Evolutionary conservation across 2,329 filamentous ascomycete genomes (phyloP), one percentile per base, ranked within the genome.

Genomic region (Colletotrichum godetiae): DNA sequence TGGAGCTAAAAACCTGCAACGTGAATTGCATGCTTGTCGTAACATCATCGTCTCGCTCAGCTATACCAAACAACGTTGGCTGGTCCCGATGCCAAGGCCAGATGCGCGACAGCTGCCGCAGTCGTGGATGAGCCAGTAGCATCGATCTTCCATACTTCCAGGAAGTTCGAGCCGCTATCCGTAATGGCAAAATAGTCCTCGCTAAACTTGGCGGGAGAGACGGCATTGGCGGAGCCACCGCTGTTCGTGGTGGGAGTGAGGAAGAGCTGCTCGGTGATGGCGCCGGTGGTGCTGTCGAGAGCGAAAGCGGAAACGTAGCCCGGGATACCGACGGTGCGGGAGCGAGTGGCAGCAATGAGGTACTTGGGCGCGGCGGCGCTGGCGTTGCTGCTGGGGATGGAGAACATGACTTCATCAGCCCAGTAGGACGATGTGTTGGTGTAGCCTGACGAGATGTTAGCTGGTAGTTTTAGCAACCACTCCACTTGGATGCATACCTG

Each of bases 291-390:
- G 8, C 71, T 52, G 4, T 77, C 75, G 2, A 84, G 75, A 1
- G 74, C 57, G 67, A 83, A 82, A 1, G 76, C 79, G 2, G 80
- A 80, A 58, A 84, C 79, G 72, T 82, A 83, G 10, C 82, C 82
- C 0, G 75, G 71, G 37, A 75, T 61, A 5, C 67, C 68, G 15
- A 66, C 75, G 5, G 71, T 75, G n/a, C 77, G 68, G 7, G 68
- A 66, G 12, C 68, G 61, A 6, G 68, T 66, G 31, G 68, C 61
- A n/a, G 68, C 68, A 33, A 66, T 59, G 11, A 67, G 68, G 12
- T 70, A 70, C 31, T 70, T 70, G 22, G 67, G 68, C 22, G 68
- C 37, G 3, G 22, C 29, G 13, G 67, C 61, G 55, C 37, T 58
- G 1, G 35, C 55, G 24, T 59, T 60, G 61, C 55, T 66, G 53